Base-by-base conservation (phyloP, 495 filamentous ascomycete species). In the Delitschia confertaspora region DNA sequence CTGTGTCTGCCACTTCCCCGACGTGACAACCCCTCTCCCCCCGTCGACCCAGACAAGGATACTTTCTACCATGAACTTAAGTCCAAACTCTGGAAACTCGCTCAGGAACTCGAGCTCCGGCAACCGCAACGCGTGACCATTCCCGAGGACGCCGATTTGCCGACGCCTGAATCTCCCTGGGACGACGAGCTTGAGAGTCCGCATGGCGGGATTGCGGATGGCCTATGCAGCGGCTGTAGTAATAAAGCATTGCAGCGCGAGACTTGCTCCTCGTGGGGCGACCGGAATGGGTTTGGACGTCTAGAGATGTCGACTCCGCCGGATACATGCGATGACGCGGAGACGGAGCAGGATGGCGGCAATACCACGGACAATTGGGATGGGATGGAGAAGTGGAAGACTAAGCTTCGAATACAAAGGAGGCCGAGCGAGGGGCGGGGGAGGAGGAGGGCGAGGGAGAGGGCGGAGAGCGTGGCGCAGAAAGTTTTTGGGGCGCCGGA, bases 401-500 rank as follows among this genome's bases (percentile, higher is more conserved):
- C 10, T 7, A 38, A 22, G 13, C 36, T 2, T 38, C 21, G 10
- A 17, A 38, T 43, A 30, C 25, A 43, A 22, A 13, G 40, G 26
- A 14, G 40, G 29, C 1, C 11, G 40, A 43, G 40, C 18, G 40
- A 43, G 27, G 40, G 40, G 20, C 23, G 27, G 11, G 40, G 40
- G n/a, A n/a, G 40, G 29, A 13, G 29, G 27, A 2, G n/a, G 25
- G 40, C 40, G 40, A 32, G 40, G 6, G 40, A 43, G 27, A 13
- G 40, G 8, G 40, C 40, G 5, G 26, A 32, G 40, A 33, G 26
- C 27, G 26, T 18, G 18, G 3, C 16, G 23, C 11, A 20, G 14
- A 38, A 16, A 11, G 22, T 2, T 18, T 38, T 38, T 18, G 26
- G 19, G 35, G 16, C 9, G 35, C 36, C 36, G 1, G 36, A 38